Percentiles rank a stretch among this genome's conserved stretches.
Conservation (phyloP, 805 yeast genomes). For the Zygosaccharomyces siamensis region DNA sequence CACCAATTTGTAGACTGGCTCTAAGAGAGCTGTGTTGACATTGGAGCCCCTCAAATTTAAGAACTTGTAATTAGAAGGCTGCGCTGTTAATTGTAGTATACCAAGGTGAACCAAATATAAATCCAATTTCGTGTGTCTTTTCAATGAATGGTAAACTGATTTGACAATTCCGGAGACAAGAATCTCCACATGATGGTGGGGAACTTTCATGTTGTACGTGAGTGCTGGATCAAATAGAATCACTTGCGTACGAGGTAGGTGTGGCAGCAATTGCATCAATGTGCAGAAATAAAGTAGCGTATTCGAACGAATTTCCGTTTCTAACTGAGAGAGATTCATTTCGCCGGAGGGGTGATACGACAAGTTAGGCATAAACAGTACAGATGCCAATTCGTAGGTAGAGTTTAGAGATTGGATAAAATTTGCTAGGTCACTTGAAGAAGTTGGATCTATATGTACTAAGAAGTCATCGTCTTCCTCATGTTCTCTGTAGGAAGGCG, state of each 20-base stretch:
- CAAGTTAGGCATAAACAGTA: constrained; percentile 33
- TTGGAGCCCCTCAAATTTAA: constrained; percentile 24
- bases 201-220: constrained; percentile 21
- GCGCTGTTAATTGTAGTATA: constrained; percentile 29
- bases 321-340: constrained; percentile 18
- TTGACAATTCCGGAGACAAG: constrained; percentile 28
- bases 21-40: constrained; percentile 21
- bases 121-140: constrained; percentile 11
- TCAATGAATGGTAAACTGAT: constrained; percentile 20
- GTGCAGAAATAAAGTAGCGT: constrained; percentile 23
- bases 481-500: constrained; percentile 17
- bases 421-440: constrained; percentile 19
- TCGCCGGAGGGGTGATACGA: constrained; percentile 31
- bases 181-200: constrained; percentile 29
- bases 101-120: constrained; percentile 28
- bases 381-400: constrained; percentile 20
- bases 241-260: constrained; percentile 22
- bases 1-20: constrained; percentile 28
- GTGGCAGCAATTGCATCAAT: constrained; percentile 22
- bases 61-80: constrained; percentile 33
- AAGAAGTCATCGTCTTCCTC: constrained; percentile 32
- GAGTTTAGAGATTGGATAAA: constrained; percentile 19
- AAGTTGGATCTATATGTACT: constrained; percentile 24
- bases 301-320: constrained; percentile 26
- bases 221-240: constrained; percentile 31